These are phyloP conservation scores for Claviceps sp. DNA, from an alignment of 2,329 filamentous ascomycete genomes.

Conservation along the genomic window DNA sequence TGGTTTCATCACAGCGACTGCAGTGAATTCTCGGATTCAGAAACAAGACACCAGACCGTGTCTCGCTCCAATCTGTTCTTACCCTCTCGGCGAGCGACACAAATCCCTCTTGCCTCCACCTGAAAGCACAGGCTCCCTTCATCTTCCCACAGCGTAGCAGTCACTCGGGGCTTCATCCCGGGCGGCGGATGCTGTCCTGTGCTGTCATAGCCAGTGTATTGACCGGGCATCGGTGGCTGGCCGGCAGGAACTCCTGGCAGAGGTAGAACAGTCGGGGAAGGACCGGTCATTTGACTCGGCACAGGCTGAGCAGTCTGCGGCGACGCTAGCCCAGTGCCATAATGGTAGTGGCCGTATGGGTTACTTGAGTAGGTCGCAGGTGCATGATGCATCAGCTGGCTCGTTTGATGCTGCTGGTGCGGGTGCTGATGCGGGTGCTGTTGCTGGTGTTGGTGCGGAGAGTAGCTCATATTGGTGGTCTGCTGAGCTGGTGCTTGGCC, in stretches of 20 bases:
- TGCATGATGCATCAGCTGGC: conserved; percentile 59
- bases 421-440: too few species aligned
- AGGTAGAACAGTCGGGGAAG: conserved; percentile 50
- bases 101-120: conserved; percentile 90
- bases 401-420: conserved; percentile 39
- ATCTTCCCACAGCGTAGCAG: conserved; percentile 94
- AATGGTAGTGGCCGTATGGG: conserved; percentile 58
- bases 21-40: too few species aligned
- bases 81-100: conserved; percentile 90
- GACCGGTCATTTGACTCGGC: conserved; percentile 53
- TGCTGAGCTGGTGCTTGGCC: conserved; percentile 63
- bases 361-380: conserved; percentile 53
- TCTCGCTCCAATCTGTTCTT: conserved; percentile 7
- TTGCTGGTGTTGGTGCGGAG: conserved; percentile 19
- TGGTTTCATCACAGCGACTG: too few species aligned
- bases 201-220: conserved; percentile 56
- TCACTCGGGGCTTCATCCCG: conserved; percentile 92
- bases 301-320: conserved; percentile 57
- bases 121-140: conserved; percentile 97
- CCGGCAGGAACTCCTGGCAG: conserved; percentile 43
- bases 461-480: conserved; percentile 59
- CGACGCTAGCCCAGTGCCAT: conserved; percentile 67
- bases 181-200: conserved; percentile 88
- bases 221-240: conserved; percentile 36
- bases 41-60: background rate